phyloP scores from a whole-genome alignment of 305 asterid species.

The Ilex paraguariensis region DNA sequence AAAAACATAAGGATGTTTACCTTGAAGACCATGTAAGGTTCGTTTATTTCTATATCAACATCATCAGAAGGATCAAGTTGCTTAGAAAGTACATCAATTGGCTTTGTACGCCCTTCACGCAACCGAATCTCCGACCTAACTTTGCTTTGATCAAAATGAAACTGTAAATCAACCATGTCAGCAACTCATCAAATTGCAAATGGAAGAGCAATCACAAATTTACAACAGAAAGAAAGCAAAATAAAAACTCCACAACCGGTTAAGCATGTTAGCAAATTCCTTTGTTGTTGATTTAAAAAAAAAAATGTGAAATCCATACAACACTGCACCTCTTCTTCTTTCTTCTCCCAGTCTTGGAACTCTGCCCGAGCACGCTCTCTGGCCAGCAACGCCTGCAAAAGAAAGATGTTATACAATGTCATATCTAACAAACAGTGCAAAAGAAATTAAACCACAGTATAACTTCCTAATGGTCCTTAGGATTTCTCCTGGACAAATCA shows the following conservation, averaged over 20 bases:
- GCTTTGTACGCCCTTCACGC: slow-evolving; percentile 88
- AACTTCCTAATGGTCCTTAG: not conserved
- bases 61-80: slow-evolving; percentile 80
- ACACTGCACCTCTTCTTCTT: slow-evolving; percentile 79
- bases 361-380: slow-evolving; percentile 96
- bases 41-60: slow-evolving; percentile 65
- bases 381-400: slow-evolving; percentile 65
- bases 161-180: slow-evolving; percentile 16
- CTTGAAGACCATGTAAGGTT: slow-evolving; percentile 74
- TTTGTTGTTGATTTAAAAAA: not conserved
- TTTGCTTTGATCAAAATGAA: slow-evolving; percentile 93
- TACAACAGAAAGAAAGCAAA: not conserved
- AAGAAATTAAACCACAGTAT: too few relatives aligned
- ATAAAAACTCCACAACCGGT: not conserved
- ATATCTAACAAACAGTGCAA: too few relatives aligned
- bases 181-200: not conserved
- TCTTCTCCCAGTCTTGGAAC: slow-evolving; percentile 97
- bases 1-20: not conserved
- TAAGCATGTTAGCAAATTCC: too few relatives aligned
- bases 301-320: slow-evolving; percentile 9
- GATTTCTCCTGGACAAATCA: not conserved
- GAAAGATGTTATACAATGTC: slow-evolving; percentile 2
- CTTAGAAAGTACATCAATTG: slow-evolving; percentile 76
- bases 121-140: slow-evolving; percentile 78
- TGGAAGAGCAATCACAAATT: not conserved